phyloP scores from a whole-genome alignment of 2,329 filamentous ascomycete species.

The Fusarium drepaniforme region DNA sequence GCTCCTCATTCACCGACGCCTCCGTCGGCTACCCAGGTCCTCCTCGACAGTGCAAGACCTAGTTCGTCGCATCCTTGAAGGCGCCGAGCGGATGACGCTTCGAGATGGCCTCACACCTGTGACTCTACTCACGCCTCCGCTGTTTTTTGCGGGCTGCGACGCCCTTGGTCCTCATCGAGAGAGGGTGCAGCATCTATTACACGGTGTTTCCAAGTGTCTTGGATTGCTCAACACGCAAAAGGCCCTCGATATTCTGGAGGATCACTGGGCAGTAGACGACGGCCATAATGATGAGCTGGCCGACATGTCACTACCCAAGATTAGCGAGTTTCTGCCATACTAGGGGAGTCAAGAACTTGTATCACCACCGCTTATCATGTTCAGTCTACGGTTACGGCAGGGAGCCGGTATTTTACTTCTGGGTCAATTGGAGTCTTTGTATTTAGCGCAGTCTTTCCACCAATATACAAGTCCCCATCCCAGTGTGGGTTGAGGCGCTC shows the following conservation, averaged over 20 bases:
- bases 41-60: slow-evolving; percentile 19
- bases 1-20: slow-evolving; percentile 29
- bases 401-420: neutral
- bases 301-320: slow-evolving; percentile 19
- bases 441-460: neutral
- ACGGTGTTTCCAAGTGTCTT: slow-evolving; percentile 25
- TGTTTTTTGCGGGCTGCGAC: slow-evolving; percentile 32
- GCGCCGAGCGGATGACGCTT: slow-evolving; percentile 24
- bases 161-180: slow-evolving; percentile 22
- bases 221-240: slow-evolving; percentile 26
- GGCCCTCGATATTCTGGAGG: slow-evolving; percentile 29
- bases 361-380: neutral
- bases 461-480: neutral
- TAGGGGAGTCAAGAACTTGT: neutral
- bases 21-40: slow-evolving; percentile 18
- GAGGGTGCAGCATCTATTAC: slow-evolving; percentile 23
- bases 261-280: slow-evolving; percentile 20
- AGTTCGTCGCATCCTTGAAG: slow-evolving; percentile 11
- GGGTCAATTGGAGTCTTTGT: neutral
- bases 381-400: neutral
- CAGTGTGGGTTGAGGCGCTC: neutral
- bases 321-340: slow-evolving; percentile 29
- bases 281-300: slow-evolving; percentile 26
- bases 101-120: slow-evolving; percentile 30
- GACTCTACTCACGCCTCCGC: slow-evolving; percentile 25